phyloP scores from a whole-genome alignment of 352 stramenopile genomes.

The Pythium periplocum region DNA sequence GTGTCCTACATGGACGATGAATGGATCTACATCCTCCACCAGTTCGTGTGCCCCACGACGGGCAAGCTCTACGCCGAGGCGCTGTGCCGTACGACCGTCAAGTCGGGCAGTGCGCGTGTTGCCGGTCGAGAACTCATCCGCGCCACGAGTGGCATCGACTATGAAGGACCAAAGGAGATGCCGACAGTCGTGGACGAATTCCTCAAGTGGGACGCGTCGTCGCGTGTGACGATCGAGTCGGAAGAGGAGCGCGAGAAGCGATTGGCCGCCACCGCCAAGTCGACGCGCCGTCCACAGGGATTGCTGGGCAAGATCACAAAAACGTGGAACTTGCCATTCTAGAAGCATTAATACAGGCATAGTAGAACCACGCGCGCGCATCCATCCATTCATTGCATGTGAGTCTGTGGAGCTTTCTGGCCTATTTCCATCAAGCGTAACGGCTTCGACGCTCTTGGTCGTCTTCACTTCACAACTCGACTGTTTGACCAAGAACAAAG shows the following conservation, averaged over 20 bases:
- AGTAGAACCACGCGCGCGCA: too few relatives aligned
- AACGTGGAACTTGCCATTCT: slow-evolving; percentile 27
- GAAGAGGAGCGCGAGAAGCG: slow-evolving; percentile 17
- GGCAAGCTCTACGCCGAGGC: slow-evolving; percentile 27
- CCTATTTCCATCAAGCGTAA: not conserved
- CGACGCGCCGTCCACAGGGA: slow-evolving; percentile 6
- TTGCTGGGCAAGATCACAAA: slow-evolving; percentile 12
- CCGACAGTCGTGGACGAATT: slow-evolving; percentile 24
- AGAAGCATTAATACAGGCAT: too few relatives aligned
- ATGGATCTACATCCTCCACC: slow-evolving; percentile 30
- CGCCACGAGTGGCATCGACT: slow-evolving; percentile 7
- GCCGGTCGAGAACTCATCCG: slow-evolving; percentile 11
- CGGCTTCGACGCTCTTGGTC: too few relatives aligned
- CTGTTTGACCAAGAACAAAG: too few relatives aligned
- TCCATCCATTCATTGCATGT: slow-evolving; percentile 12
- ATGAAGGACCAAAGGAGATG: slow-evolving; percentile 16
- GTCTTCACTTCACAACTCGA: too few relatives aligned
- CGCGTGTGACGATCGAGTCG: slow-evolving; percentile 24
- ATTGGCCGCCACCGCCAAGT: slow-evolving; percentile 11
- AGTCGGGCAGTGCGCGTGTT: slow-evolving; percentile 17
- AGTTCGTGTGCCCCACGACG: slow-evolving; percentile 26
- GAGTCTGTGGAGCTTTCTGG: slow-evolving; percentile 9
- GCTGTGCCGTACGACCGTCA: slow-evolving; percentile 20
- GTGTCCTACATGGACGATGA: slow-evolving; percentile 28
- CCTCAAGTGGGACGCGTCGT: slow-evolving; percentile 27